Percentiles rank a stretch among this genome's conserved stretches.
phyloP scores from a whole-genome alignment of 2,329 filamentous ascomycete species.

The Anthostomella pinea region DNA sequence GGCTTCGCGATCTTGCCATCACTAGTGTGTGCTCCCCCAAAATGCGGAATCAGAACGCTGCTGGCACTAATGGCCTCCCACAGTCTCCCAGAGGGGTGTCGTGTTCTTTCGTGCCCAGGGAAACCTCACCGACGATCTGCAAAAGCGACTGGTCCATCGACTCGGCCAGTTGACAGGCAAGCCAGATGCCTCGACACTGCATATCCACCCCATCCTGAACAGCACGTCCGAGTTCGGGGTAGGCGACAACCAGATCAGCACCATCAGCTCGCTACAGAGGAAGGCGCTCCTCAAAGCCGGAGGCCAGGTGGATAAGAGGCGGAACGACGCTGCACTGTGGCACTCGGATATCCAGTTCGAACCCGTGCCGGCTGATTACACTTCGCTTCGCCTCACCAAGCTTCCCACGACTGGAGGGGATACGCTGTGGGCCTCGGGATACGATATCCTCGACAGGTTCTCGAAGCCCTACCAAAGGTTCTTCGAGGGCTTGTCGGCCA shows the following conservation, averaged over 20 bases:
- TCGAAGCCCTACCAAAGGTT: conserved; percentile 49
- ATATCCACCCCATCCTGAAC: conserved; percentile 60
- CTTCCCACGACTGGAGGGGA: conserved; percentile 55
- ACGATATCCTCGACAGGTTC: conserved; percentile 58
- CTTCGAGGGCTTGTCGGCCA: conserved; percentile 50
- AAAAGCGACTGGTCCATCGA: conserved; percentile 57
- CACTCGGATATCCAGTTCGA: conserved; percentile 61
- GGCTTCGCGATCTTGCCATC: conserved; percentile 59
- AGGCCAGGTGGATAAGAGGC: conserved; percentile 28
- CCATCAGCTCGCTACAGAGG: conserved; percentile 52
- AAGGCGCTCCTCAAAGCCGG: conserved; percentile 36
- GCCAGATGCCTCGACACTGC: conserved; percentile 54
- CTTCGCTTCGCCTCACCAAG: conserved; percentile 55
- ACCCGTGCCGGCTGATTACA: conserved; percentile 57
- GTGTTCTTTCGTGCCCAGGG: conserved; percentile 64
- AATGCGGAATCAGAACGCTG: conserved; percentile 3
- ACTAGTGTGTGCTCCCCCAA: conserved; percentile 41
- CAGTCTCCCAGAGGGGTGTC: conserved; percentile 61
- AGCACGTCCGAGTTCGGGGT: conserved; percentile 50
- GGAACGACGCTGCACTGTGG: conserved; percentile 45
- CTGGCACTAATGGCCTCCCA: neutral
- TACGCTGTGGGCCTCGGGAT: conserved; percentile 62
- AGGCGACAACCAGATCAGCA: conserved; percentile 53
- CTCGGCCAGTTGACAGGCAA: conserved; percentile 60
- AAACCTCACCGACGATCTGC: conserved; percentile 53